These are phyloP conservation scores for Haberlea rhodopensis DNA, from an alignment of 257 asterid species.

Conservation along the genomic window DNA sequence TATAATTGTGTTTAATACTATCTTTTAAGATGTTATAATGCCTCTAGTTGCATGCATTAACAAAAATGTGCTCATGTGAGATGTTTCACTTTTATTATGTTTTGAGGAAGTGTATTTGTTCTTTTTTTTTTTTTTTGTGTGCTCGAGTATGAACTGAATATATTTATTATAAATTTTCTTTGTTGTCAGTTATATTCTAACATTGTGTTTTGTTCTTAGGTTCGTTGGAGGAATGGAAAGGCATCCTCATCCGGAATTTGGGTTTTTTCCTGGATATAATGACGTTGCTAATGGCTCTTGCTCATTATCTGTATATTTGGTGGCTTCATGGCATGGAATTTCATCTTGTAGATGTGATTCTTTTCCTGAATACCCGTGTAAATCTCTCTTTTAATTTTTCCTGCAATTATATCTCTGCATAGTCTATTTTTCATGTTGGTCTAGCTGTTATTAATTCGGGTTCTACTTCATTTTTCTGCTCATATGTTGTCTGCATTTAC, in stretches of 20 bases:
- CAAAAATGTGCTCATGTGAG: not conserved
- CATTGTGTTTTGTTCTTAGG: slow-evolving; percentile 41
- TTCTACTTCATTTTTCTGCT: slow-evolving; percentile 16
- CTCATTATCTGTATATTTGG: slow-evolving; percentile 88
- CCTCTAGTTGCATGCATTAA: not conserved
- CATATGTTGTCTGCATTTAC: slow-evolving; percentile 13
- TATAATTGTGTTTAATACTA: not conserved
- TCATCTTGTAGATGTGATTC: slow-evolving; percentile 87
- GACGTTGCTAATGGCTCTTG: slow-evolving; percentile 87
- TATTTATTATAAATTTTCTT: not conserved
- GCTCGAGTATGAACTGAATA: slow-evolving; percentile 15
- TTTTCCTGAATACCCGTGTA: slow-evolving; percentile 89
- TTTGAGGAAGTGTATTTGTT: not conserved
- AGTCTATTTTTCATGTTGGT: slow-evolving; percentile 22
- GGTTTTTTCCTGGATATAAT: slow-evolving; percentile 91
- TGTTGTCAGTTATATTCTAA: not conserved
- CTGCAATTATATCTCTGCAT: slow-evolving; percentile 2
- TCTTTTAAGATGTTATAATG: not conserved
- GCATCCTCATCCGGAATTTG: slow-evolving; percentile 67
- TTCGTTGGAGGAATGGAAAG: slow-evolving; percentile 85
- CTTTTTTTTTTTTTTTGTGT: not conserved
- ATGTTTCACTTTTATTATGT: not conserved
- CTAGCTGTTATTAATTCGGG: slow-evolving; percentile 6
- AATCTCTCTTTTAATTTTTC: slow-evolving; percentile 30
- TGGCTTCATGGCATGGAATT: slow-evolving; percentile 99